Conservation (phyloP, 2,329 filamentous ascomycete species). For the Diaporthe longicolla region DNA sequence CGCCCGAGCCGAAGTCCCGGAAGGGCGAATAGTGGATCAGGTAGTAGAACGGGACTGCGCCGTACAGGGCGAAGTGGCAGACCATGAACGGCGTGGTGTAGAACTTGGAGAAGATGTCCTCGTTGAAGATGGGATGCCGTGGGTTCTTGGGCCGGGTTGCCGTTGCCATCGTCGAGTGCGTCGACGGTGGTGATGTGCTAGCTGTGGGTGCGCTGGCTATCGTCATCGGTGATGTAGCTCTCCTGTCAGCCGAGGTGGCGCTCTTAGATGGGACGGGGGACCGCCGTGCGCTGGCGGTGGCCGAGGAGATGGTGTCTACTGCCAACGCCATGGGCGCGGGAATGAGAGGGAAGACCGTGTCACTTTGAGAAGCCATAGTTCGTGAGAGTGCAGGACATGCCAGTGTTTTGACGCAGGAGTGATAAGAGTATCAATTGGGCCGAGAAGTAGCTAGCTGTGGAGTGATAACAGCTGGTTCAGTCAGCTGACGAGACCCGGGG, state of each 20-base stretch:
- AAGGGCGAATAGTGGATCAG: slow-evolving; percentile 41
- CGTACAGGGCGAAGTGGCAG: slow-evolving; percentile 40
- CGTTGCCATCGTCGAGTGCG: neutral
- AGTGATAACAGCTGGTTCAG: neutral
- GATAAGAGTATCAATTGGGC: neutral
- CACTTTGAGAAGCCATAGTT: slow-evolving; percentile 36
- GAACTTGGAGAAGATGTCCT: slow-evolving; percentile 40
- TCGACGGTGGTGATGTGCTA: neutral
- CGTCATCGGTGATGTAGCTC: neutral
- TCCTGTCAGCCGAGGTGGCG: slow-evolving; percentile 1
- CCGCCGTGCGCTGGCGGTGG: slow-evolving; percentile 33
- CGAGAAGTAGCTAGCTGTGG: neutral
- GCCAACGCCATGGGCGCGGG: slow-evolving; percentile 42
- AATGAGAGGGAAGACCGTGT: slow-evolving; percentile 36
- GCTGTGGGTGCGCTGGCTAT: neutral
- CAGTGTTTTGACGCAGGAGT: neutral
- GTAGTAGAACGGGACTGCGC: slow-evolving; percentile 38
- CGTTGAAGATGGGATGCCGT: slow-evolving; percentile 35
- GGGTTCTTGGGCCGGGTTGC: neutral
- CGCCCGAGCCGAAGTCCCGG: slow-evolving; percentile 17
- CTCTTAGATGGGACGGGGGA: neutral
- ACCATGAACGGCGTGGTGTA: slow-evolving; percentile 32
- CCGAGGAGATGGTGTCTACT: slow-evolving; percentile 35
- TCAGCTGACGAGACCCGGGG: neutral
- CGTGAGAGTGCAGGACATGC: neutral